These are phyloP conservation scores for Ramaria sp. DNA, from an alignment of 768 basidiomycete genomes.

Conservation along the genomic window DNA sequence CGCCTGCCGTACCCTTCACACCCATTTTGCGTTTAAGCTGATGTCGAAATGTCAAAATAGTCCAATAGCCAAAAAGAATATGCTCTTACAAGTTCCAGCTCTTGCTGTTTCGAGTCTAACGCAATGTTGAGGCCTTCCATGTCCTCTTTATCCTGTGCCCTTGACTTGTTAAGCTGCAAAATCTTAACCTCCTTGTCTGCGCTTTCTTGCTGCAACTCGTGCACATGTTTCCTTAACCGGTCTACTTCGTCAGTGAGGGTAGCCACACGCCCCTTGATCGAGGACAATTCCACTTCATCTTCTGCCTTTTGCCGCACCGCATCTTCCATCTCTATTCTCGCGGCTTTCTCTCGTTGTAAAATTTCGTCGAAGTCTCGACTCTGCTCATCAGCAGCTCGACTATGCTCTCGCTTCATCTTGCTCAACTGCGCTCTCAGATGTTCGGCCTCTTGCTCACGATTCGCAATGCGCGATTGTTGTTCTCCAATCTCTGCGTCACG, in stretches of 20 bases:
- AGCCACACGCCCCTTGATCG: slow-evolving; percentile 37
- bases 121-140: slow-evolving; percentile 80
- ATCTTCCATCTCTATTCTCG: slow-evolving; percentile 36
- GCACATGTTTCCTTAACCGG: slow-evolving; percentile 48
- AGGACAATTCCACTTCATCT: slow-evolving; percentile 37
- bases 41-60: neutral
- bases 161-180: slow-evolving; percentile 56
- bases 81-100: slow-evolving; percentile 69
- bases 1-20: slow-evolving; percentile 43
- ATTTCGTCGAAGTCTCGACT: slow-evolving; percentile 32
- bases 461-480: slow-evolving; percentile 33
- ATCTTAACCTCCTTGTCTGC: slow-evolving; percentile 79
- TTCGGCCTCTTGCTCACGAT: slow-evolving; percentile 43
- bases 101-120: slow-evolving; percentile 89
- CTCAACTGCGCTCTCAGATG: slow-evolving; percentile 43
- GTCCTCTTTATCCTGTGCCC: slow-evolving; percentile 64
- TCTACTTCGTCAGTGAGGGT: slow-evolving; percentile 49
- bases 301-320: slow-evolving; percentile 45
- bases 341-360: slow-evolving; percentile 34
- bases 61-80: neutral
- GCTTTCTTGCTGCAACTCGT: slow-evolving; percentile 67
- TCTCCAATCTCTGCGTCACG: slow-evolving; percentile 46
- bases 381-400: slow-evolving; percentile 33
- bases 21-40: slow-evolving; percentile 58
- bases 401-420: slow-evolving; percentile 43